Percentiles rank a stretch among this genome's conserved stretches.
These are phyloP conservation scores for Cystobasidium ongulense DNA, from an alignment of 768 basidiomycete genomes.

Conservation along the genomic window DNA sequence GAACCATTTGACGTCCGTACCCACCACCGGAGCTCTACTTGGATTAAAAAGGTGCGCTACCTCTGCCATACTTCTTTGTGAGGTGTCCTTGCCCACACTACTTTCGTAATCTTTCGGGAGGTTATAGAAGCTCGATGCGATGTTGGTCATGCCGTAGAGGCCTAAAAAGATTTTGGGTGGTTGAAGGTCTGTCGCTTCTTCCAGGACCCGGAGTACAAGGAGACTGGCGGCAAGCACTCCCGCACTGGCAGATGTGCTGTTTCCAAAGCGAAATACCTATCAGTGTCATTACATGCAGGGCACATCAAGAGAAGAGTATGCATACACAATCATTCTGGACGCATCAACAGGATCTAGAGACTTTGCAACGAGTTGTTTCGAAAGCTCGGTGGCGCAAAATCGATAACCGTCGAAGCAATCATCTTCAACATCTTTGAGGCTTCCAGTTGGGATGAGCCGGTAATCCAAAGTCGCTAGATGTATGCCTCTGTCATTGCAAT, in stretches of 20 bases:
- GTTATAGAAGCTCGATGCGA: conserved; percentile 5
- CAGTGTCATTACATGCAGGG: background rate
- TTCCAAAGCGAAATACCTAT: background rate
- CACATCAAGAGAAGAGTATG: background rate
- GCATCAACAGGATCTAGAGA: background rate
- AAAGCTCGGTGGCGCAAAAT: background rate
- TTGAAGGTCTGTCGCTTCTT: background rate
- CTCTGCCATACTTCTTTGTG: background rate
- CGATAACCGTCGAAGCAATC: background rate
- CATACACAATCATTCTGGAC: background rate
- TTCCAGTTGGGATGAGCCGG: background rate
- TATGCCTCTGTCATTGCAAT: background rate
- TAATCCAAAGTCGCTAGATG: background rate
- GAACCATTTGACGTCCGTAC: background rate
- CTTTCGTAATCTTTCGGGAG: background rate
- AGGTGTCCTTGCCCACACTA: background rate
- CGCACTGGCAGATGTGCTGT: background rate
- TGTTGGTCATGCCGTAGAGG: conserved; percentile 4
- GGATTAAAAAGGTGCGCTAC: background rate
- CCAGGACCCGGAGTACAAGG: background rate
- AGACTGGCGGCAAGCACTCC: background rate
- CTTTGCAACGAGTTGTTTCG: background rate
- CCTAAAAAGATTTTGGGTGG: background rate
- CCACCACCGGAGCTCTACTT: background rate
- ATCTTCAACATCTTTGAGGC: background rate